Base-by-base conservation (phyloP, 495 filamentous ascomycete genomes). In the Hyphodiscus hymeniophilus region DNA sequence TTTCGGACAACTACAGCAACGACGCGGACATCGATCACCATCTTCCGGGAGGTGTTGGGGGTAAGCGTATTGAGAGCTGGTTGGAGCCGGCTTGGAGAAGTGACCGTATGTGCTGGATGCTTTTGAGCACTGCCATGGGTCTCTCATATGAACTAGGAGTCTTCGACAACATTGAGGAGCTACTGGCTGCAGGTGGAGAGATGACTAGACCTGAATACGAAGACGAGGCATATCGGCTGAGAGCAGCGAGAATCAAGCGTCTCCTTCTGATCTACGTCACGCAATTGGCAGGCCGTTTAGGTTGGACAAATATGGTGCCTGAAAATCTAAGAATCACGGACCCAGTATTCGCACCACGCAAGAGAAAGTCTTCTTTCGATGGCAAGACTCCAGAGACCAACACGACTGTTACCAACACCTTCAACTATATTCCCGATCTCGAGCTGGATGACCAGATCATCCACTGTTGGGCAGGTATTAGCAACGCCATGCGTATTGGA, bases 81-180 rank as follows among this genome's bases (percentile, higher is more conserved):
- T 77, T 95, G 24, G 92, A 97, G 62, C 92, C 92, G 13, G 89
- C 87, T n/a, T 90, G 89, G 86, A 71, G 91, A 52, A 94, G 87
- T 50, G 92, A 98, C 52, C 84, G 90, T 33, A 95, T 98, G 89
- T 95, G 87, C 54, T 96, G 92, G 94, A 97, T 95, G 87, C 63
- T 98, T 12, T 75, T 98, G 38, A 92, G 89, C 48, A 92, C 86
- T 24, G 89, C 88, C 4, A 81, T 92, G 67, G 81, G 89, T 2
- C 69, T 98, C 31, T 86, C 89, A 0, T 94, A 92, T 48, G 92
- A 98, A 63, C 76, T 98, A 15, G 92, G 92, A 13, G 87, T 98
- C 2, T 98, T 97, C 48, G 92, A 96, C 51, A 78, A 87, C 35
- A 83, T 84, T 47, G 84, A 80, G 41, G 82, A 82, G 48, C 59